Evolutionary conservation across 345 rosid genomes (phyloP), one percentile per base, ranked within the genome.

Genomic region (Anastatica hierochuntica): DNA sequence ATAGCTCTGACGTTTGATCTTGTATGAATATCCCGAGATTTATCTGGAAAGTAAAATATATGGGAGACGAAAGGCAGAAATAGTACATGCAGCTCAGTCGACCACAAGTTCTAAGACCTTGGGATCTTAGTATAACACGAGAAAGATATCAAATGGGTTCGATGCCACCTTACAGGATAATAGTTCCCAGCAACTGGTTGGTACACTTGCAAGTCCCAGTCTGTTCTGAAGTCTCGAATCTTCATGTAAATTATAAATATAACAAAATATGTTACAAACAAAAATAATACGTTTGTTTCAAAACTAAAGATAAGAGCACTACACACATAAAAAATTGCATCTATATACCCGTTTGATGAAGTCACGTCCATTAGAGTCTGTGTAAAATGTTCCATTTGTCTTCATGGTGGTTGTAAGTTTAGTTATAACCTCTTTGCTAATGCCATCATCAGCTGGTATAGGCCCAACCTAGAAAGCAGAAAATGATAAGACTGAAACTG

Each of bases 341-440:
- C n/a, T n/a, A 48, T 53, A 47, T 80, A 85, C 97, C 92, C 97
- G 74, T 75, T 80, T 77, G 56, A 86, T 79, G 73, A 81, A 90
- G 77, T 90, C 95, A 6, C 94, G 95, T 1, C 97, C 97, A 62
- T 86, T 90, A 51, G 97, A 90, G 70, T 84, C 97, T 8, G 90
- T 82, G 73, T 80, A 90, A 77, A 86, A 86, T 52, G 90, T 84
- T 60, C 60, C 72, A 61, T 80, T 90, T 66, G 86, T 90, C 75
- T 75, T 76, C 82, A 90, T 72, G 51, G 73, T 55, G 41, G 95
- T 79, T 60, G 83, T 80, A 63, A 90, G 66, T 70, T 67, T 77
- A 46, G 94, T 80, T 48, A 68, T 67, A 56, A 90, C 69, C 70
- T 90, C 97, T 76, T 90, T 90, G 56, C 97, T 94, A 58, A 71